Percentiles rank a stretch among this genome's conserved stretches.
phyloP scores from a whole-genome alignment of 345 rosid genomes.

The Noccaea bulbosa region DNA sequence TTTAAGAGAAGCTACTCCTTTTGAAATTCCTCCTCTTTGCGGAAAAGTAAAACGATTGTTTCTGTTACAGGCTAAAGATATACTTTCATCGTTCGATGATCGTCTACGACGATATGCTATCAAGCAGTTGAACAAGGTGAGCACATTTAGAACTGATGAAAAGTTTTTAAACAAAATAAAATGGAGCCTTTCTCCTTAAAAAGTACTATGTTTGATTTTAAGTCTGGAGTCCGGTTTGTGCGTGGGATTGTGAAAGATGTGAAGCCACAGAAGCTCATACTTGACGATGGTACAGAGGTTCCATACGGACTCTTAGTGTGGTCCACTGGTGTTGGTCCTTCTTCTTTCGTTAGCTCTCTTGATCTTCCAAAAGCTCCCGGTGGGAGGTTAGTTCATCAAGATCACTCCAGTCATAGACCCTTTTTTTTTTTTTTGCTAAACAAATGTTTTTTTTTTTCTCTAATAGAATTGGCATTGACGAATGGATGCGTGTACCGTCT shows the following conservation, averaged over 20 bases:
- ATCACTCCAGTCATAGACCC: background rate
- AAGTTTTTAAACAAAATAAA: too few species aligned
- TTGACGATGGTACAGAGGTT: constrained; percentile 81
- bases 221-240: constrained; percentile 90
- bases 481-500: constrained; percentile 87
- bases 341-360: constrained; percentile 66
- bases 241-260: constrained; percentile 92
- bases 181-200: too few species aligned
- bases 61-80: constrained; percentile 75
- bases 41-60: too few species aligned
- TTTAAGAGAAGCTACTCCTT: too few species aligned
- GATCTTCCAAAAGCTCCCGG: constrained; percentile 88
- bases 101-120: constrained; percentile 91
- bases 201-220: too few species aligned
- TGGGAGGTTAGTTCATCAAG: constrained; percentile 64
- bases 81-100: constrained; percentile 92
- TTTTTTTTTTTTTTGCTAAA: too few species aligned
- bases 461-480: constrained; percentile 82
- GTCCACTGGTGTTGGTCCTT: constrained; percentile 98
- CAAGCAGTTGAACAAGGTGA: constrained; percentile 84
- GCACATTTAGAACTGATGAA: too few species aligned
- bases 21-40: too few species aligned
- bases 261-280: constrained; percentile 69
- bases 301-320: constrained; percentile 91
- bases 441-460: background rate